phyloP scores from a whole-genome alignment of 1,284 basidiomycete species.

The Apiotrichum siamense region DNA sequence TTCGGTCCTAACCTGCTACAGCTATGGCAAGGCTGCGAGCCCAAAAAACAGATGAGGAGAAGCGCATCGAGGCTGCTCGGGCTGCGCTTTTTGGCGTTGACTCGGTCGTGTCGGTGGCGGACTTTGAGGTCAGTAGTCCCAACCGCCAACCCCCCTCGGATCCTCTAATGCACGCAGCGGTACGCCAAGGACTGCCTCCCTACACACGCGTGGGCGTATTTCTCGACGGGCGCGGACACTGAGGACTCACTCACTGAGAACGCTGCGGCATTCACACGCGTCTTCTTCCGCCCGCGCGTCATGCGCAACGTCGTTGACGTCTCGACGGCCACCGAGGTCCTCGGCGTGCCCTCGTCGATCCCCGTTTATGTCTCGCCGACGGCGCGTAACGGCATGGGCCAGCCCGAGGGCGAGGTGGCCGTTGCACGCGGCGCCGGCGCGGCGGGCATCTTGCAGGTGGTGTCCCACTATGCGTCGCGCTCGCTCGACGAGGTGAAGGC shows the following conservation, averaged over 20 bases:
- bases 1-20: neutral
- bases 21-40: neutral
- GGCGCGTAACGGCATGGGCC: constrained; percentile 49
- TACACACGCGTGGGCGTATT: constrained; percentile 68
- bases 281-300: constrained; percentile 75
- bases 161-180: no score
- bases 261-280: constrained; percentile 62
- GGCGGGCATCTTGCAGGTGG: constrained; percentile 43
- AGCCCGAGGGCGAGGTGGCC: constrained; percentile 48
- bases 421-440: constrained; percentile 48
- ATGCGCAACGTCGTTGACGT: constrained; percentile 63
- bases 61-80: constrained; percentile 22
- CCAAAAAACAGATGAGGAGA: constrained; percentile 12
- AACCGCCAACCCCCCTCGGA: neutral
- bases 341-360: constrained; percentile 63
- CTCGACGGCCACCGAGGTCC: constrained; percentile 65
- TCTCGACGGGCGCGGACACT: constrained; percentile 71
- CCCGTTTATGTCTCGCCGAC: constrained; percentile 76
- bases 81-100: constrained; percentile 28
- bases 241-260: constrained; percentile 60
- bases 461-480: constrained; percentile 48
- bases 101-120: constrained; percentile 29
- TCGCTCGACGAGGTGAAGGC: constrained; percentile 49
- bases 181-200: constrained; percentile 62
- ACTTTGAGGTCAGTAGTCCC: constrained; percentile 28